These are phyloP conservation scores for Calcarisporium arbuscula DNA, from an alignment of 2,329 filamentous ascomycete species.

Conservation along the genomic window DNA sequence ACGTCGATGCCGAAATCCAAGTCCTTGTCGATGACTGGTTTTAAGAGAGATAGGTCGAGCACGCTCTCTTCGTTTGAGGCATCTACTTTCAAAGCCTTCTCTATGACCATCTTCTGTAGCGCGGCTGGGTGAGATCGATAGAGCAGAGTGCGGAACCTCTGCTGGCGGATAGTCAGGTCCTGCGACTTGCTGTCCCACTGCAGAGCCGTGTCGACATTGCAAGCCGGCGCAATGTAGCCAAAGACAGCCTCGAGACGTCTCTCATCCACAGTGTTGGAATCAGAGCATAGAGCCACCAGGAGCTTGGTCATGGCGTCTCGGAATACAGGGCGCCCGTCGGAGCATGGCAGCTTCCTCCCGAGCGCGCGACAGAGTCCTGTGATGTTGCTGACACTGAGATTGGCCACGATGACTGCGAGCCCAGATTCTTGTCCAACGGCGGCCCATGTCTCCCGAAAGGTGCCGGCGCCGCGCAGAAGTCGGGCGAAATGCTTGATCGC, in stretches of 20 bases:
- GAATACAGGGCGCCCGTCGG: background rate
- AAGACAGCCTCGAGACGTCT: slow-evolving; percentile 2
- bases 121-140: too few relatives aligned
- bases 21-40: background rate
- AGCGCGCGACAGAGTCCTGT: background rate
- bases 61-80: too few relatives aligned
- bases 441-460: slow-evolving; percentile 4
- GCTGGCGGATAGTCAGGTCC: too few relatives aligned
- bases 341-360: background rate
- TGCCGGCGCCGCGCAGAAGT: slow-evolving; percentile 4
- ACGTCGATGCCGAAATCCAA: slow-evolving; percentile 1
- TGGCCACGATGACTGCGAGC: slow-evolving; percentile 3
- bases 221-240: slow-evolving; percentile 2
- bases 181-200: too few relatives aligned
- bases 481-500: too few relatives aligned
- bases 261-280: too few relatives aligned
- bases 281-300: slow-evolving; percentile 4
- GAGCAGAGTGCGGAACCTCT: too few relatives aligned
- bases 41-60: too few relatives aligned
- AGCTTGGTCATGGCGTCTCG: slow-evolving; percentile 2
- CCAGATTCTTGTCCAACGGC: slow-evolving; percentile 1
- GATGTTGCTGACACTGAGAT: slow-evolving; percentile 1
- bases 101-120: too few relatives aligned
- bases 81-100: too few relatives aligned
- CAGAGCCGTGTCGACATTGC: background rate